phyloP scores from a whole-genome alignment of 2,329 filamentous ascomycete genomes.

The Penicillium expansum region DNA sequence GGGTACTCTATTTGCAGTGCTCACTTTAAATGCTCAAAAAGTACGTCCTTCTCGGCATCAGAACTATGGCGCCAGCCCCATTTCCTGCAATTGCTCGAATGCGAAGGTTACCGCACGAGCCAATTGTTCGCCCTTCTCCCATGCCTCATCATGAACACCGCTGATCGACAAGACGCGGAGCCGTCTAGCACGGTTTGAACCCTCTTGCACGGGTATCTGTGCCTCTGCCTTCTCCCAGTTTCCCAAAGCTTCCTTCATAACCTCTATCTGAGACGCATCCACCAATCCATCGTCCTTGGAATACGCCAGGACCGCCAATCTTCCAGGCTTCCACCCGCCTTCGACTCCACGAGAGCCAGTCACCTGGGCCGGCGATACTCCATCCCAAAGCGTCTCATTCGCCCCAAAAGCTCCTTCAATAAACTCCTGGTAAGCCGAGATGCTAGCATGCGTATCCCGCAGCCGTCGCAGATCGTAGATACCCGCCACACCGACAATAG shows the following conservation, averaged over 20 bases:
- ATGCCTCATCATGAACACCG: conserved; percentile 44
- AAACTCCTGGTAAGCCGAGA: conserved; percentile 40
- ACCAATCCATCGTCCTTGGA: conserved; percentile 45
- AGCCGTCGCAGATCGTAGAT: conserved; percentile 45
- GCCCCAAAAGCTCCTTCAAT: conserved; percentile 44
- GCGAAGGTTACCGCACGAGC: conserved; percentile 37
- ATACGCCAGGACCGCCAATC: conserved; percentile 41
- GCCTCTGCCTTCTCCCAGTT: conserved; percentile 39
- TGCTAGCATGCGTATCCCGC: conserved; percentile 32
- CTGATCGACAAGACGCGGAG: conserved; percentile 40
- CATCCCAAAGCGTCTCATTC: conserved; percentile 39
- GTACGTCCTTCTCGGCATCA: not conserved
- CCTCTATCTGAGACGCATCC: conserved; percentile 37
- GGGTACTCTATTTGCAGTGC: not conserved
- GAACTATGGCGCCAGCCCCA: conserved; percentile 19
- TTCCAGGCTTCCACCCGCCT: conserved; percentile 35
- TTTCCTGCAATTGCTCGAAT: conserved; percentile 29
- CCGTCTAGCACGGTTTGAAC: conserved; percentile 36
- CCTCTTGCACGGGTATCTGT: conserved; percentile 7
- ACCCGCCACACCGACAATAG: conserved; percentile 44
- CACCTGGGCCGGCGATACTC: conserved; percentile 40
- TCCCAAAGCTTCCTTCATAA: conserved; percentile 52
- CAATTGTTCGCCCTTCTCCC: conserved; percentile 42
- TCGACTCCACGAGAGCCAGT: conserved; percentile 30
- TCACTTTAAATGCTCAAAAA: not conserved